phyloP scores from a whole-genome alignment of 2,329 filamentous ascomycete genomes.

The Alternaria ethzedia region DNA sequence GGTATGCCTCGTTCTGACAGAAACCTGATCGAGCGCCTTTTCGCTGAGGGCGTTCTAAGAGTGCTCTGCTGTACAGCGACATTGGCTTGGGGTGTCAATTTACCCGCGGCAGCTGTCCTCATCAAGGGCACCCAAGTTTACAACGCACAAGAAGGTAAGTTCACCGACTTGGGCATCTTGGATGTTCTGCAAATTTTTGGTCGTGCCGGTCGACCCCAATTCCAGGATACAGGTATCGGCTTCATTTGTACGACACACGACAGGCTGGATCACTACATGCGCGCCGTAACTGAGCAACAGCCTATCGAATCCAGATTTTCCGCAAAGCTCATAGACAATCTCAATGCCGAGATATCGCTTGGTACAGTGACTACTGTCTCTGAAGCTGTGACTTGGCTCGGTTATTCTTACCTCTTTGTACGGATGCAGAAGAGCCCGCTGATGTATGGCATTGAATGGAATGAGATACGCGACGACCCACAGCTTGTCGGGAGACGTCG shows the following conservation, averaged over 20 bases:
- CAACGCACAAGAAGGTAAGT: conserved; percentile 94
- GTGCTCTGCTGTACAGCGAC: conserved; percentile 98
- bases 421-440: conserved; percentile 93
- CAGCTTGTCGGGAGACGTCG: conserved; percentile 84
- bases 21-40: conserved; percentile 93
- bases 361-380: conserved; percentile 94
- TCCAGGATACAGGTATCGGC: conserved; percentile 95
- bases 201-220: conserved; percentile 95
- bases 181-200: conserved; percentile 98
- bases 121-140: conserved; percentile 99
- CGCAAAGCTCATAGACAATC: conserved; percentile 89
- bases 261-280: conserved; percentile 87
- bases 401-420: conserved; percentile 97
- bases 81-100: conserved; percentile 97
- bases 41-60: conserved; percentile 89
- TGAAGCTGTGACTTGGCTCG: conserved; percentile 96
- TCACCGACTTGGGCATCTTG: conserved; percentile 92
- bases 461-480: conserved; percentile 86
- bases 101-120: conserved; percentile 93
- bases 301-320: conserved; percentile 98
- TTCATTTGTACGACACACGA: conserved; percentile 98
- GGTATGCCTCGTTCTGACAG: conserved; percentile 94
- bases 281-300: conserved; percentile 91
- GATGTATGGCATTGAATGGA: conserved; percentile 94
- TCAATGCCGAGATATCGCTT: conserved; percentile 92